A percentile compares a stretch with the other conserved stretches of the same genome.
Conservation (phyloP, 352 stramenopile species). For the Pythium volutum region DNA sequence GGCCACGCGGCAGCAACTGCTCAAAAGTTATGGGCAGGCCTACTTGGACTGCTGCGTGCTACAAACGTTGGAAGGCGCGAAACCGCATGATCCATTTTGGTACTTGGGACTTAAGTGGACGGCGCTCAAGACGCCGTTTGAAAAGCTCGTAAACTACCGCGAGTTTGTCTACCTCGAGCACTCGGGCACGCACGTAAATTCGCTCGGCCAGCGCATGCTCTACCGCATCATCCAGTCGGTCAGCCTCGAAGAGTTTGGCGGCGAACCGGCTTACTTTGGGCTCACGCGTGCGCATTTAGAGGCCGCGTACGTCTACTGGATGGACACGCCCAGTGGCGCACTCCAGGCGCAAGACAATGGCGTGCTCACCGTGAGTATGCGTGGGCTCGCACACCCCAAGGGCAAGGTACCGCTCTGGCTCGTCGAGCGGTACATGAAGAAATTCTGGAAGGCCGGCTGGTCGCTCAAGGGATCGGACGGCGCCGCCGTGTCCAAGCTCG, state of each 20-base stretch:
- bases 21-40: slow-evolving; percentile 43
- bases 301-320: slow-evolving; percentile 66
- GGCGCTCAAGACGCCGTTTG: slow-evolving; percentile 59
- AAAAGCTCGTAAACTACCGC: slow-evolving; percentile 52
- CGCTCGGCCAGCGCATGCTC: slow-evolving; percentile 47
- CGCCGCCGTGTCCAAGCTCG: background rate
- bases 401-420: slow-evolving; percentile 54
- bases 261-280: slow-evolving; percentile 62
- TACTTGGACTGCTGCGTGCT: slow-evolving; percentile 64
- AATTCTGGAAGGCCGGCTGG: slow-evolving; percentile 43
- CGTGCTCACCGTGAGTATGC: slow-evolving; percentile 55
- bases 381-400: slow-evolving; percentile 57
- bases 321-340: slow-evolving; percentile 35
- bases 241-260: slow-evolving; percentile 53
- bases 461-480: slow-evolving; percentile 5
- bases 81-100: slow-evolving; percentile 67
- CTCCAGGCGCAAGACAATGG: background rate
- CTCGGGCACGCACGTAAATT: slow-evolving; percentile 54
- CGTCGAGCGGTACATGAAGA: slow-evolving; percentile 59
- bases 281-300: slow-evolving; percentile 65
- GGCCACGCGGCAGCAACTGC: slow-evolving; percentile 40
- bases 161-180: slow-evolving; percentile 76
- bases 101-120: slow-evolving; percentile 76
- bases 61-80: slow-evolving; percentile 59
- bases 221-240: slow-evolving; percentile 67